Percentiles rank a stretch among this genome's conserved stretches.
Conservation (phyloP, 2,329 filamentous ascomycete genomes). For the Penicillium sp. region DNA sequence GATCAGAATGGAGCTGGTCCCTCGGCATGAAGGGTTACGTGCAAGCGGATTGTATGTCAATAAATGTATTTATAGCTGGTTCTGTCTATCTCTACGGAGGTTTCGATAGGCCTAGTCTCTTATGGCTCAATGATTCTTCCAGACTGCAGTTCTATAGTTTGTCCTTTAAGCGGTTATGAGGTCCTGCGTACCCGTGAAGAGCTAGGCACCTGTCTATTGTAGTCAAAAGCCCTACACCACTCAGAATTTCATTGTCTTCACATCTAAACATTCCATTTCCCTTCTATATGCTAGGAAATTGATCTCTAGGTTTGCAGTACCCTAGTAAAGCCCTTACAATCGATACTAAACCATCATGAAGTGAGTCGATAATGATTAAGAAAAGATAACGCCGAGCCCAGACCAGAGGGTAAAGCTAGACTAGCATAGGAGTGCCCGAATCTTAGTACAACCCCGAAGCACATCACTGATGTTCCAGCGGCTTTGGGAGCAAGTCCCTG, state of each 20-base stretch:
- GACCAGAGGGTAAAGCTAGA: too few species aligned
- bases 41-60: not conserved
- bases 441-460: too few species aligned
- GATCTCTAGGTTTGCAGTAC: not conserved
- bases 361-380: too few species aligned
- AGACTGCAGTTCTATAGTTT: not conserved
- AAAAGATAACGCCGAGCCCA: too few species aligned
- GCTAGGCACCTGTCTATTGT: not conserved
- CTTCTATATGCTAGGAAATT: not conserved
- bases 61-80: not conserved
- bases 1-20: constrained; percentile 24
- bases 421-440: too few species aligned
- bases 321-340: not conserved
- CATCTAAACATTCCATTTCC: not conserved
- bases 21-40: not conserved
- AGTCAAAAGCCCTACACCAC: not conserved
- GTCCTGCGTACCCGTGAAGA: not conserved
- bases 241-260: not conserved
- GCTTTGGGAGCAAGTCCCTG: too few species aligned
- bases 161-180: not conserved
- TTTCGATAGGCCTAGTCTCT: not conserved
- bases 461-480: too few species aligned
- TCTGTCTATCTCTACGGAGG: not conserved
- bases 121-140: not conserved
- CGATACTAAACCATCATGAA: too few species aligned